Evolutionary conservation across 352 stramenopile species (phyloP).

Genomic region (Globisporangium ultimum): DNA sequence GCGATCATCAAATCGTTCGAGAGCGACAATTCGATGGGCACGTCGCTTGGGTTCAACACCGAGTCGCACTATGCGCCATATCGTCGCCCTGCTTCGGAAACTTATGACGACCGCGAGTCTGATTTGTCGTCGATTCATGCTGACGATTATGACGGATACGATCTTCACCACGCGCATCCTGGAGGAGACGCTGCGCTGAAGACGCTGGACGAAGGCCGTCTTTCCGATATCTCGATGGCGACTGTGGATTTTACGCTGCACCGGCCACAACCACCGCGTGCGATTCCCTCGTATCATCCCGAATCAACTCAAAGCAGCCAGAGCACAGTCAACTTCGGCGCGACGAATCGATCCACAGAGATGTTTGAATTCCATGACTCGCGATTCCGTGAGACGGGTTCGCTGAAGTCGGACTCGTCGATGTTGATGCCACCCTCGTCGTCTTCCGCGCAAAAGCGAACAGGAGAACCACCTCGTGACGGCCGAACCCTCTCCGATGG

Average conservation of each 20-base stretch:
- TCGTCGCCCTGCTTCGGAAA: conserved; percentile 26
- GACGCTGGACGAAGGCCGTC: conserved; percentile 16
- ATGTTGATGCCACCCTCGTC: conserved; percentile 5
- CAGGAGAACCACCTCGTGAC: conserved; percentile 15
- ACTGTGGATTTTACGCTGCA: conserved; percentile 21
- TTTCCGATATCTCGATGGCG: conserved; percentile 19
- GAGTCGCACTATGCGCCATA: conserved; percentile 30
- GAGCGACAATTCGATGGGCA: conserved; percentile 55
- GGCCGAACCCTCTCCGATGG: conserved; percentile 50
- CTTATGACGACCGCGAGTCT: conserved; percentile 36
- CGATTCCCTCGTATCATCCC: conserved; percentile 12
- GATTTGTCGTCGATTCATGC: conserved; percentile 54
- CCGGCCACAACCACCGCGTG: conserved; percentile 11
- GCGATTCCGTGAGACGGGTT: conserved; percentile 10
- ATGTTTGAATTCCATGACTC: conserved; percentile 46
- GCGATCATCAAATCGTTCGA: conserved; percentile 41
- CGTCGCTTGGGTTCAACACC: conserved; percentile 29
- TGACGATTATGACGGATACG: conserved; percentile 36
- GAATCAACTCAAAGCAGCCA: conserved; percentile 11
- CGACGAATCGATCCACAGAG: conserved; percentile 28
- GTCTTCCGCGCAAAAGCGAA: not conserved
- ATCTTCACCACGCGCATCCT: conserved; percentile 13
- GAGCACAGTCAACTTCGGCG: conserved; percentile 18
- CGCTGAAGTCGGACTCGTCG: conserved; percentile 17
- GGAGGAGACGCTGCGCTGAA: conserved; percentile 2